Percentiles rank a stretch among this genome's conserved stretches.
Evolutionary conservation across 2,329 filamentous ascomycete genomes (phyloP).

Genomic region (Fusarium hainanense): DNA sequence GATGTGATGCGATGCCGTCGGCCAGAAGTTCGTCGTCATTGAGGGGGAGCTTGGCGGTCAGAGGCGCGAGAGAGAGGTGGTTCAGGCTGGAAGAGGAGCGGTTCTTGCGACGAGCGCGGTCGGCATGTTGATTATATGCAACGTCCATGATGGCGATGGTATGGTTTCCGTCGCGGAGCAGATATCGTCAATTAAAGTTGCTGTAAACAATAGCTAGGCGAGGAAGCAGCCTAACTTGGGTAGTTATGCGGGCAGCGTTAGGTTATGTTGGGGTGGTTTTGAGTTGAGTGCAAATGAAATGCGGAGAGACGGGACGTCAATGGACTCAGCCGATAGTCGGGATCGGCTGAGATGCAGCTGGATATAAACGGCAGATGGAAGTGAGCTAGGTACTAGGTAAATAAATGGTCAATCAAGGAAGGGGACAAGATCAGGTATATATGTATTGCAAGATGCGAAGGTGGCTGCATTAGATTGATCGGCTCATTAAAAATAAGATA

Average conservation of each 20-base stretch:
- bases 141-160: constrained; percentile 60
- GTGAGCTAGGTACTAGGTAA: constrained; percentile 4
- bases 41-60: constrained; percentile 70
- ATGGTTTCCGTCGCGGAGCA: neutral
- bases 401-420: constrained; percentile 12
- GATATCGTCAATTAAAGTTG: neutral
- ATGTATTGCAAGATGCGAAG: constrained; percentile 9
- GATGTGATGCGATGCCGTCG: constrained; percentile 45
- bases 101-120: constrained; percentile 67
- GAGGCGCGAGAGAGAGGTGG: constrained; percentile 71
- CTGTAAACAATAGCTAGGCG: neutral
- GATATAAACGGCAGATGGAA: constrained; percentile 3
- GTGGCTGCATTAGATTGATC: constrained; percentile 10
- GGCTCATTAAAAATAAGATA: neutral
- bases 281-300: constrained; percentile 35
- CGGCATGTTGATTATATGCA: constrained; percentile 70
- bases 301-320: constrained; percentile 30
- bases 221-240: constrained; percentile 5
- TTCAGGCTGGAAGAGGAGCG: constrained; percentile 69
- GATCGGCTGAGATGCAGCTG: constrained; percentile 18
- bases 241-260: neutral
- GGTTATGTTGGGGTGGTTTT: constrained; percentile 10
- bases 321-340: constrained; percentile 29
- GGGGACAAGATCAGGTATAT: constrained; percentile 8
- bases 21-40: constrained; percentile 62